Conservation (phyloP, 768 basidiomycete genomes). For the Sutorius australiensis region DNA sequence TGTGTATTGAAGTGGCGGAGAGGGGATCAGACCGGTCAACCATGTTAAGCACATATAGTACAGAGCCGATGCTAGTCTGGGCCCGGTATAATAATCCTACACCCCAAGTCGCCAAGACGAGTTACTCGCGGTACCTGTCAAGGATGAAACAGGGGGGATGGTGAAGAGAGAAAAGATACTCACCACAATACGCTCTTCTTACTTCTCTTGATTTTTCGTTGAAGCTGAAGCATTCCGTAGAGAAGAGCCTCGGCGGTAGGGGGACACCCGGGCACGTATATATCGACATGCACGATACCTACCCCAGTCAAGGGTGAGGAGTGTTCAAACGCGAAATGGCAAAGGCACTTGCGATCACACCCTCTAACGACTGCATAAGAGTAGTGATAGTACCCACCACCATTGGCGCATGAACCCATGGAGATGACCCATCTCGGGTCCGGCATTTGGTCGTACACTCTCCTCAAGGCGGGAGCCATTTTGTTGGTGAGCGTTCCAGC, state of each 20-base stretch:
- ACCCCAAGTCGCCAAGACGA: neutral
- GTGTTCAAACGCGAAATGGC: neutral
- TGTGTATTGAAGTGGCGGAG: neutral
- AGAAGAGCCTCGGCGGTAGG: conserved; percentile 93
- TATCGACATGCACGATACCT: conserved; percentile 98
- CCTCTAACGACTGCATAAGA: conserved; percentile 98
- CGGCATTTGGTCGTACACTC: conserved; percentile 98
- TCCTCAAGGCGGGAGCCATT: conserved; percentile 97
- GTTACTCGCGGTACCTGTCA: conserved; percentile 29
- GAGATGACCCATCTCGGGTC: conserved; percentile 99
- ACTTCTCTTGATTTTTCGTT: conserved; percentile 91
- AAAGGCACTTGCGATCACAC: conserved; percentile 77
- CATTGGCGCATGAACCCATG: conserved; percentile 99
- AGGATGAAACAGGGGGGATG: neutral
- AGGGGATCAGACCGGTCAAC: conserved; percentile 5
- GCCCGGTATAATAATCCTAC: conserved; percentile 3
- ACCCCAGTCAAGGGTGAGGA: conserved; percentile 8
- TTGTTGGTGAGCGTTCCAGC: conserved; percentile 99
- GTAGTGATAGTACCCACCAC: conserved; percentile 96
- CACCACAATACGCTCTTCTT: conserved; percentile 87
- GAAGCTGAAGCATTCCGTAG: conserved; percentile 95
- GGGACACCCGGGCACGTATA: conserved; percentile 95
- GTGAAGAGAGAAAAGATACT: conserved; percentile 10
- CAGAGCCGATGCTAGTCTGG: conserved; percentile 25
- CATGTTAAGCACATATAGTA: conserved; percentile 16